A percentile compares a stretch with the other conserved stretches of the same genome.
These are phyloP conservation scores for Tremella fuciformis DNA, from an alignment of 768 basidiomycete species.

Conservation along the genomic window DNA sequence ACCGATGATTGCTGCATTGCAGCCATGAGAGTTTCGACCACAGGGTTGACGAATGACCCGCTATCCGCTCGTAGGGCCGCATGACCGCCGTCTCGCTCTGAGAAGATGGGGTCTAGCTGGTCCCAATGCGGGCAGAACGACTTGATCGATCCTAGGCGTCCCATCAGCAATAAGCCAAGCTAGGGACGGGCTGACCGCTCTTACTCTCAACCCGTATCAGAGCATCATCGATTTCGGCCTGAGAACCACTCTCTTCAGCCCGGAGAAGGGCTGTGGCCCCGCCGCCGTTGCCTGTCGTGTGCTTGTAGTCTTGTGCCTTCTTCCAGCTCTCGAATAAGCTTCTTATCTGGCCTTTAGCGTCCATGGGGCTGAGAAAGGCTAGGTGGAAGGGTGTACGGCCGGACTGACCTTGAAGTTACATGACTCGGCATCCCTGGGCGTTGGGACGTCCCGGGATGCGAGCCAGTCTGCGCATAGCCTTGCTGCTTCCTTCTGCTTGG, in stretches of 20 bases:
- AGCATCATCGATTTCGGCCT: no score
- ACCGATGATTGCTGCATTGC: no score
- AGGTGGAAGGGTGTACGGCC: not conserved
- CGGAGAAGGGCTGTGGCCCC: no score
- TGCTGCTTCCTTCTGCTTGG: not conserved
- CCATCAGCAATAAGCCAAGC: no score
- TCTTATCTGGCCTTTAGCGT: not conserved
- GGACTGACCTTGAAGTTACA: not conserved
- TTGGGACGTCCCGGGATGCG: not conserved
- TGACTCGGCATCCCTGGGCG: not conserved
- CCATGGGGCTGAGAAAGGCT: not conserved
- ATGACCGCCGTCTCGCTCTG: not conserved
- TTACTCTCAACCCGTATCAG: no score
- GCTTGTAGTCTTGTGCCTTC: not conserved
- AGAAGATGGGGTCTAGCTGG: slow-evolving; percentile 1
- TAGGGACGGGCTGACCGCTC: no score
- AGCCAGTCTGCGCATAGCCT: not conserved
- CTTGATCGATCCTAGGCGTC: no score
- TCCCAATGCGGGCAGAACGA: not conserved
- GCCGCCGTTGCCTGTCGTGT: not conserved
- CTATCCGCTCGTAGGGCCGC: not conserved
- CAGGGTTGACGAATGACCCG: not conserved
- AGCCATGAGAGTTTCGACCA: not conserved
- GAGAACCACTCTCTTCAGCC: no score
- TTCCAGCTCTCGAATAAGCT: slow-evolving; percentile 2